These are phyloP conservation scores for Drechmeria coniospora DNA, from an alignment of 2,329 filamentous ascomycete species.

Conservation along the genomic window DNA sequence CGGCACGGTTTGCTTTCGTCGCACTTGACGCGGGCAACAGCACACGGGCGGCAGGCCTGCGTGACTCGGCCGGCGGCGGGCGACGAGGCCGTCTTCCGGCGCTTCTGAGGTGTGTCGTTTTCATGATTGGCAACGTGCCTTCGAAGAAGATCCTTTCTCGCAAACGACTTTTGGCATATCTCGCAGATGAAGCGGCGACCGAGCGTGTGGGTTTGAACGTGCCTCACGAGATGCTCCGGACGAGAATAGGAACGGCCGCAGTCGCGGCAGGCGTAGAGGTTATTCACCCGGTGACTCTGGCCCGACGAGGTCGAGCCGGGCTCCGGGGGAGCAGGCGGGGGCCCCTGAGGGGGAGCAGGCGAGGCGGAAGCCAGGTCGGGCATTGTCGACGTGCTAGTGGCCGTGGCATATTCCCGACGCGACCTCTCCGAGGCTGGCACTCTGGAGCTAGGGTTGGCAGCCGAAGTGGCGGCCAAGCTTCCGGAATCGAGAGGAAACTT, in stretches of 20 bases:
- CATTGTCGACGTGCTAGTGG: not conserved
- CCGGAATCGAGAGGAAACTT: not conserved
- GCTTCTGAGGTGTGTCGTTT: conserved; percentile 31
- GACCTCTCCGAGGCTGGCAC: too few species aligned
- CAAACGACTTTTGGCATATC: conserved; percentile 37
- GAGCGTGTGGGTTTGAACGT: conserved; percentile 34
- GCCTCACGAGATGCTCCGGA: conserved; percentile 36
- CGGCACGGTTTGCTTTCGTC: conserved; percentile 39
- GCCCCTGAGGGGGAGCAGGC: not conserved
- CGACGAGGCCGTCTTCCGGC: conserved; percentile 28
- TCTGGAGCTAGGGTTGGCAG: not conserved
- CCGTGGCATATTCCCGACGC: too few species aligned
- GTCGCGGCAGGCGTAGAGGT: conserved; percentile 34
- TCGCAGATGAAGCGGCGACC: conserved; percentile 33
- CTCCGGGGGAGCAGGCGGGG: not conserved
- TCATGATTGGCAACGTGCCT: conserved; percentile 36
- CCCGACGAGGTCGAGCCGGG: not conserved
- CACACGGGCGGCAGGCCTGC: conserved; percentile 36
- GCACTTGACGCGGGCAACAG: conserved; percentile 37
- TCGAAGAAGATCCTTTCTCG: conserved; percentile 36
- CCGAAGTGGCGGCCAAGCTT: not conserved
- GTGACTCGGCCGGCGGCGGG: conserved; percentile 33
- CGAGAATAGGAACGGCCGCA: conserved; percentile 36
- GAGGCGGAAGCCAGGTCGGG: not conserved
- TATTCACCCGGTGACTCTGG: conserved; percentile 13